A percentile compares a stretch with the other conserved stretches of the same genome.
phyloP scores from a whole-genome alignment of 768 basidiomycete genomes.

The Suillus spraguei region DNA sequence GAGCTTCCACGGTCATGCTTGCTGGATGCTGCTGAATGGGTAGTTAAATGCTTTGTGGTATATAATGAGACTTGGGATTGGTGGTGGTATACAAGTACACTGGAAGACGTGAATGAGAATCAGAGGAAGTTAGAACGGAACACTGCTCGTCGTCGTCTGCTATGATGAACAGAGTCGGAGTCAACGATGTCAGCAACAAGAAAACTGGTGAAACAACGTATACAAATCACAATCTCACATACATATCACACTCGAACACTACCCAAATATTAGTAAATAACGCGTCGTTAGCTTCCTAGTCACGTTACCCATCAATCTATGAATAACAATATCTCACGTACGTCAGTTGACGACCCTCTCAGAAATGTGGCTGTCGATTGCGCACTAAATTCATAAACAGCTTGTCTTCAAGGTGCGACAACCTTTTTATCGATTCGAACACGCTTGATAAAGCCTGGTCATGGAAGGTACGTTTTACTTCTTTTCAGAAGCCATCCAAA shows the following conservation, averaged over 20 bases:
- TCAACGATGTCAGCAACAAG: background rate
- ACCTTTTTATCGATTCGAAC: background rate
- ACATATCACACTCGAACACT: slow-evolving; percentile 27
- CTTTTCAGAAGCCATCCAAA: background rate
- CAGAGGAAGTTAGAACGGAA: slow-evolving; percentile 8
- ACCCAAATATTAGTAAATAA: slow-evolving; percentile 31
- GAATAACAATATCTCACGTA: background rate
- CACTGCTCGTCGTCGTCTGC: slow-evolving; percentile 11
- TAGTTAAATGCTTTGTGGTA: background rate
- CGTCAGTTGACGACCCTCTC: no score
- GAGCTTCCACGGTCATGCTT: slow-evolving; percentile 24
- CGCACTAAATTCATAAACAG: background rate
- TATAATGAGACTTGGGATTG: slow-evolving; percentile 3
- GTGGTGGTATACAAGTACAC: slow-evolving; percentile 30
- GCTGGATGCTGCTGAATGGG: background rate
- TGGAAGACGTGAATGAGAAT: background rate
- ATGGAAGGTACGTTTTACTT: background rate
- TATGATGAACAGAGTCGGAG: slow-evolving; percentile 14
- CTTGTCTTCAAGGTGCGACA: background rate
- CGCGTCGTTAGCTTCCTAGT: slow-evolving; percentile 22
- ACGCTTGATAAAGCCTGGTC: background rate
- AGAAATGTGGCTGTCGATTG: no score
- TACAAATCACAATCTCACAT: slow-evolving; percentile 7
- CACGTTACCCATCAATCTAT: slow-evolving; percentile 5
- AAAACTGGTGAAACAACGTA: background rate